Percentiles rank a stretch among this genome's conserved stretches.
Conservation (phyloP, 2,329 filamentous ascomycete species). For the Erysiphe pulchra region DNA sequence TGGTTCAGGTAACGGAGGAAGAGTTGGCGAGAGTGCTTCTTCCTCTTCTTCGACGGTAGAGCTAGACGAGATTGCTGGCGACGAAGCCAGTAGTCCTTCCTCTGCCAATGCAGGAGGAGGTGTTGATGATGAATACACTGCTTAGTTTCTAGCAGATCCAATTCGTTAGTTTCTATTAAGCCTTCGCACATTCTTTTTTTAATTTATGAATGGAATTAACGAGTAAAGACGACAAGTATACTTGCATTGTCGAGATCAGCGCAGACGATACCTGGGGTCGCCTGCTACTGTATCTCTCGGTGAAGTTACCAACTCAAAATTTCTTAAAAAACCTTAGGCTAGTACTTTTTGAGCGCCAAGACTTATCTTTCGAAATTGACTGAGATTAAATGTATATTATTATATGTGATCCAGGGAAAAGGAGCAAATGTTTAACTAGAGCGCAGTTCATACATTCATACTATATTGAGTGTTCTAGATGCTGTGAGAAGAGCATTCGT, state of each 20-base stretch:
- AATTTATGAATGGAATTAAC: background rate
- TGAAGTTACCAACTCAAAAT: background rate
- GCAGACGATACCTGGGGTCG: conserved; percentile 31
- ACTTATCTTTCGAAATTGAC: background rate
- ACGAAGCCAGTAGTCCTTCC: conserved; percentile 25
- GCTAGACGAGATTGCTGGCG: conserved; percentile 33
- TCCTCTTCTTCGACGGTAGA: conserved; percentile 29
- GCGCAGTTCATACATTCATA: too few relatives aligned
- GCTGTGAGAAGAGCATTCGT: too few relatives aligned
- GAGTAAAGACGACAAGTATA: background rate
- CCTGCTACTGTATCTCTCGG: conserved; percentile 26
- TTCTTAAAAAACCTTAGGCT: background rate
- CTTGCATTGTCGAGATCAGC: conserved; percentile 23
- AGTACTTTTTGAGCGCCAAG: background rate
- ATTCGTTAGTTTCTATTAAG: background rate
- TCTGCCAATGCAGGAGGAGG: conserved; percentile 35
- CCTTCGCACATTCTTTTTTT: background rate
- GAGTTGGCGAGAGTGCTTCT: conserved; percentile 27
- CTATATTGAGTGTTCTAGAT: too few relatives aligned
- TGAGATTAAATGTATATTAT: too few relatives aligned
- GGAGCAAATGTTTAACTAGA: too few relatives aligned
- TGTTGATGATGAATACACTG: conserved; percentile 16
- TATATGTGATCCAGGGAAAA: too few relatives aligned
- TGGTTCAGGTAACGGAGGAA: conserved; percentile 33
- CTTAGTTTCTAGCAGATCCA: conserved; percentile 3